phyloP scores from a whole-genome alignment of 225 moss, liverwort and hornwort genomes.

The Straminergon stramineum region DNA sequence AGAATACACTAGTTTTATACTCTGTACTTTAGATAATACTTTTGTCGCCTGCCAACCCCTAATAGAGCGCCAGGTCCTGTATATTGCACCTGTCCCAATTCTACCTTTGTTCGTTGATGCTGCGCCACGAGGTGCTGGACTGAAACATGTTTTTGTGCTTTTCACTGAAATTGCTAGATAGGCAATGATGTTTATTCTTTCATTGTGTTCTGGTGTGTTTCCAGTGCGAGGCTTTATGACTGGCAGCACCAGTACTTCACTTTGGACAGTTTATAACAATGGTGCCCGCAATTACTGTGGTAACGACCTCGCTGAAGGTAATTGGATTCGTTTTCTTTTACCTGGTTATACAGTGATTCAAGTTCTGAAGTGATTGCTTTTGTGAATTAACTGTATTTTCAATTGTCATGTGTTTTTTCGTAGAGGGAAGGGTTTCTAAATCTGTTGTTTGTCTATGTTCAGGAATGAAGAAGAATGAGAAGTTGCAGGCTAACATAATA shows the following conservation, averaged over 20 bases:
- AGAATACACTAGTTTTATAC: no score
- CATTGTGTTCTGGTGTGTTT: conserved; percentile 1
- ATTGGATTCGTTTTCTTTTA: background rate
- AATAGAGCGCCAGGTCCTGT: background rate
- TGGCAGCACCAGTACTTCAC: conserved; percentile 93
- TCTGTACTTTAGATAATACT: background rate
- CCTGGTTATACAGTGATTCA: background rate
- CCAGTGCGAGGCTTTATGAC: conserved; percentile 95
- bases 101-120: background rate
- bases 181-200: background rate
- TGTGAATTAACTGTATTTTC: background rate
- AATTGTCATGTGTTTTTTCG: background rate
- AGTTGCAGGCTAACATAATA: conserved; percentile 67
- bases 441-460: background rate
- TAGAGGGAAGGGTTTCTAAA: background rate
- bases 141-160: background rate
- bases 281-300: conserved; percentile 93
- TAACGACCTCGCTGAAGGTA: conserved; percentile 79
- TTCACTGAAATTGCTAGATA: background rate
- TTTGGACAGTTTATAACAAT: conserved; percentile 79
- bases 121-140: background rate
- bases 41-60: background rate
- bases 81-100: background rate
- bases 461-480: conserved; percentile 92
- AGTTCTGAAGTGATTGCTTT: background rate